phyloP scores from a whole-genome alignment of 23 red algal genomes.

The Gracilaria caudata region DNA sequence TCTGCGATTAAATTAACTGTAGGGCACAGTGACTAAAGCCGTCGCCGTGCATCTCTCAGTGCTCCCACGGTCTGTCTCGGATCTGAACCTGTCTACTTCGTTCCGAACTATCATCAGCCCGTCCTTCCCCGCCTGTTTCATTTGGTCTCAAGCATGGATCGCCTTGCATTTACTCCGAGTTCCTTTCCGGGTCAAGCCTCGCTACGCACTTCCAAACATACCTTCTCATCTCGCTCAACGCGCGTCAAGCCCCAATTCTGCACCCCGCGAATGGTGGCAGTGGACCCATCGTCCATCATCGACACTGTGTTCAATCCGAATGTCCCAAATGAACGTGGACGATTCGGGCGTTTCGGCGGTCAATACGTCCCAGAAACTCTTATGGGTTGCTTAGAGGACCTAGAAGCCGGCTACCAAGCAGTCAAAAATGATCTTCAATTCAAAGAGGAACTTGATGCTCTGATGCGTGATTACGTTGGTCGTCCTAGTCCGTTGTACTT shows the following conservation, averaged over 20 bases:
- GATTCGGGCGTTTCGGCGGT: conserved; percentile 93
- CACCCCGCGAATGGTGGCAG: conserved; percentile 28
- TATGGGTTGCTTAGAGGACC: conserved; percentile 76
- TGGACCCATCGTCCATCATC: conserved; percentile 34
- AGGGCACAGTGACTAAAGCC: no score
- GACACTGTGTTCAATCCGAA: conserved; percentile 63
- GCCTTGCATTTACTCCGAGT: conserved; percentile 31
- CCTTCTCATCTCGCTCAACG: background rate
- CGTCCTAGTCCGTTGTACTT: conserved; percentile 95
- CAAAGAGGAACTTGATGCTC: conserved; percentile 75
- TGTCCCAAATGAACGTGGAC: conserved; percentile 70
- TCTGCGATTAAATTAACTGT: no score
- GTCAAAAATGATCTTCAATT: conserved; percentile 77
- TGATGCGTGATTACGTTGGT: conserved; percentile 91
- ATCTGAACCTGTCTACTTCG: no score
- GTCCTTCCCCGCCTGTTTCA: background rate
- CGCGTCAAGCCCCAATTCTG: background rate
- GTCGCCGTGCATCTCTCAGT: no score
- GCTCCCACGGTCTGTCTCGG: no score
- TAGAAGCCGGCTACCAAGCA: conserved; percentile 50
- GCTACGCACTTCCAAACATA: background rate
- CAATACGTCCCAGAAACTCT: conserved; percentile 97
- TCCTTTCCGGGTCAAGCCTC: conserved; percentile 10
- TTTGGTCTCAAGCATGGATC: conserved; percentile 24
- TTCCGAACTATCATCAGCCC: no score